Percentiles rank a stretch among this genome's conserved stretches.
These are phyloP conservation scores for Zarea fungicola DNA, from an alignment of 2,329 filamentous ascomycete species.

Conservation along the genomic window DNA sequence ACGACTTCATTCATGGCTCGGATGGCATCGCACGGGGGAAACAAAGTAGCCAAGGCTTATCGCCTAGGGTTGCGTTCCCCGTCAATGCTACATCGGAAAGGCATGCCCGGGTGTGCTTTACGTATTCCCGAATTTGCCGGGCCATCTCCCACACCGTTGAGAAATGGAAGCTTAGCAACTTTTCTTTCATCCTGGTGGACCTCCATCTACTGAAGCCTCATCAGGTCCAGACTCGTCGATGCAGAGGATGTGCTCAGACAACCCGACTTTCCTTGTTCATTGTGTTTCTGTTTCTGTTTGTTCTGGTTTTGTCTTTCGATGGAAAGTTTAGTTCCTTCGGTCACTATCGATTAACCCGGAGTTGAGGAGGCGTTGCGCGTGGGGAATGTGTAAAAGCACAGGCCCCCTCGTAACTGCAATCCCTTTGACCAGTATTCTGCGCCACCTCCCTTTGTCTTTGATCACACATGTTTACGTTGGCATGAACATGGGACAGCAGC, in stretches of 20 bases:
- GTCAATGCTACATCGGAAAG: constrained; percentile 11
- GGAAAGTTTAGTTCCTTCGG: constrained; percentile 19
- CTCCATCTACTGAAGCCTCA: constrained; percentile 2
- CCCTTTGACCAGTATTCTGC: too few relatives aligned
- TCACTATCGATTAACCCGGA: neutral
- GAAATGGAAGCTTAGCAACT: neutral
- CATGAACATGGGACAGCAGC: too few relatives aligned
- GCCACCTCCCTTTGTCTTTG: too few relatives aligned
- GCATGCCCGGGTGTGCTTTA: constrained; percentile 9
- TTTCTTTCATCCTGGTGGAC: constrained; percentile 5
- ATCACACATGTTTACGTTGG: too few relatives aligned
- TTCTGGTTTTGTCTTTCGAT: constrained; percentile 18
- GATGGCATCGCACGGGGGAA: constrained; percentile 23
- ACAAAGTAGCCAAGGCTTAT: neutral
- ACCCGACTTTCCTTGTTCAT: constrained; percentile 14
- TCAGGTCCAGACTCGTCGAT: constrained; percentile 2
- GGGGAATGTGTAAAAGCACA: too few relatives aligned
- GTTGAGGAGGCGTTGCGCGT: too few relatives aligned
- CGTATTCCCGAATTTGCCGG: constrained; percentile 7
- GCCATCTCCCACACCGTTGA: constrained; percentile 2
- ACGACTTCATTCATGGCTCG: constrained; percentile 36
- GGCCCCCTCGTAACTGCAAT: too few relatives aligned
- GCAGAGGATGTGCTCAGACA: constrained; percentile 7
- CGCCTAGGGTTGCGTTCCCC: neutral
- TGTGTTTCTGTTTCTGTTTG: constrained; percentile 26